Conservation (phyloP, 768 basidiomycete genomes). For the Scleroderma citrinum region DNA sequence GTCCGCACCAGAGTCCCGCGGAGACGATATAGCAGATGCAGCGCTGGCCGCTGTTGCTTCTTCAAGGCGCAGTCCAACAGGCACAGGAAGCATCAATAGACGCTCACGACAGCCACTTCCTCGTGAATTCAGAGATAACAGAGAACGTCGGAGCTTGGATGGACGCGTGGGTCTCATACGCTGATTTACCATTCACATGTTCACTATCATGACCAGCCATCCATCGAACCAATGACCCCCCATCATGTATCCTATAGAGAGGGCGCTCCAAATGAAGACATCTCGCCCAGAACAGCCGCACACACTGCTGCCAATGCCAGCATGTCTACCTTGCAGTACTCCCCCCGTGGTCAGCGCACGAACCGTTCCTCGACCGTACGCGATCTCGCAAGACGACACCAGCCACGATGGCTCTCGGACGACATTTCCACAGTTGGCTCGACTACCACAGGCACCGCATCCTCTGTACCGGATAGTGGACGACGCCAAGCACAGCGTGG, state of each 20-base stretch:
- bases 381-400: slow-evolving; percentile 43
- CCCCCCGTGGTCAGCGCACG: slow-evolving; percentile 26
- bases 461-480: slow-evolving; percentile 28
- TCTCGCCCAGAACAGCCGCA: slow-evolving; percentile 20
- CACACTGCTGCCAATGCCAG: slow-evolving; percentile 17
- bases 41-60: slow-evolving; percentile 59
- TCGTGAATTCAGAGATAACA: slow-evolving; percentile 38
- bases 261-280: slow-evolving; percentile 11
- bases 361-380: slow-evolving; percentile 42
- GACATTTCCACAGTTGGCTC: slow-evolving; percentile 29
- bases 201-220: slow-evolving; percentile 15
- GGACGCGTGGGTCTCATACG: slow-evolving; percentile 33
- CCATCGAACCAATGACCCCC: slow-evolving; percentile 37
- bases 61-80: slow-evolving; percentile 45
- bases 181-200: neutral
- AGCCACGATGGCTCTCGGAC: slow-evolving; percentile 50
- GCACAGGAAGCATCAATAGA: slow-evolving; percentile 24
- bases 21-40: slow-evolving; percentile 43
- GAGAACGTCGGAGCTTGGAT: slow-evolving; percentile 33
- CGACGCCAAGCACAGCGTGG: slow-evolving; percentile 52
- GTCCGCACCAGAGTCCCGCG: slow-evolving; percentile 17
- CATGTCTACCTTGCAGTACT: slow-evolving; percentile 16
- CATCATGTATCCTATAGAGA: slow-evolving; percentile 24
- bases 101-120: slow-evolving; percentile 48
- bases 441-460: neutral